Evolutionary conservation across 306 rosid genomes (phyloP).

Genomic region (Cicer yamashitae): DNA sequence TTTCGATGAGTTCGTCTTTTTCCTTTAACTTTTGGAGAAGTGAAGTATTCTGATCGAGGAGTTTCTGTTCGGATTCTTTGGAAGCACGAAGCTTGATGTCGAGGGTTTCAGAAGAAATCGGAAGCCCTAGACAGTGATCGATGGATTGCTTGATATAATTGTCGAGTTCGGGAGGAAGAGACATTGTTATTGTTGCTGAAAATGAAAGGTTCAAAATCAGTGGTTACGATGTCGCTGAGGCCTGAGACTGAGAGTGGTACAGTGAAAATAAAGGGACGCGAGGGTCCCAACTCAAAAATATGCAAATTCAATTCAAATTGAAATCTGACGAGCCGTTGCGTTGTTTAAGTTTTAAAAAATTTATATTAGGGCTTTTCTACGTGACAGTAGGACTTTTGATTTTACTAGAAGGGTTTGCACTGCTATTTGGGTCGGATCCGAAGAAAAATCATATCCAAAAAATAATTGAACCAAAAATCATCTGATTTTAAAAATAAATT

Average conservation of each 20-base stretch:
- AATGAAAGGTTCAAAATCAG: background rate
- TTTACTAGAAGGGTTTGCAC: too few species aligned
- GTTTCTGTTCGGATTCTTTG: conserved; percentile 58
- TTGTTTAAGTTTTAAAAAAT: background rate
- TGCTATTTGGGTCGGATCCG: rapidly evolving
- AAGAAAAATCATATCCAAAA: too few species aligned
- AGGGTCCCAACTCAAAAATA: background rate
- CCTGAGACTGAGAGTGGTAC: background rate
- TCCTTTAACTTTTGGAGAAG: conserved; percentile 61
- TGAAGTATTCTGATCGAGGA: conserved; percentile 47
- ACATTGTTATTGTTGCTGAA: conserved; percentile 48
- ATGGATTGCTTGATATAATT: conserved; percentile 72
- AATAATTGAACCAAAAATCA: too few species aligned
- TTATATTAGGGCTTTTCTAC: too few species aligned
- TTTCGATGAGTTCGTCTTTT: conserved; percentile 64
- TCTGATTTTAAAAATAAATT: too few species aligned
- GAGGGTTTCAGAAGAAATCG: conserved; percentile 62
- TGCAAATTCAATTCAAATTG: background rate
- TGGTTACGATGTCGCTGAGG: too few species aligned
- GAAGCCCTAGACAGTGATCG: conserved; percentile 68
- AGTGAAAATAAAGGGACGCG: background rate
- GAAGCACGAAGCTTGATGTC: conserved; percentile 66
- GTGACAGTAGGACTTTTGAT: too few species aligned
- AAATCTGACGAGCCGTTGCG: background rate
- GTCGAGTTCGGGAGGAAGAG: conserved; percentile 67